Evolutionary conservation across 2,329 filamentous ascomycete genomes (phyloP).

Genomic region (Xylariaceae sp.): DNA sequence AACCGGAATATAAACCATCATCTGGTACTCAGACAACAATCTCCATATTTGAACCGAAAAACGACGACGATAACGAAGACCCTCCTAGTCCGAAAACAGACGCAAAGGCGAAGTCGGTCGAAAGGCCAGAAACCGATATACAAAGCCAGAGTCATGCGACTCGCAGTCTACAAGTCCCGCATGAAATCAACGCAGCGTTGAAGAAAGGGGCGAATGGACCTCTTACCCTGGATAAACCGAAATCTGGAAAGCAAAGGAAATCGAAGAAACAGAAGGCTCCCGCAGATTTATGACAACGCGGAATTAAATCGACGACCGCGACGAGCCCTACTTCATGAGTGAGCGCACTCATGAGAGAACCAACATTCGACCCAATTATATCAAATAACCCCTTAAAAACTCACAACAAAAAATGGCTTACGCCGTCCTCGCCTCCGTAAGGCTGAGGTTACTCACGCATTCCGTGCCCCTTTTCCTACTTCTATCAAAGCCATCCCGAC

Average conservation of each 20-base stretch:
- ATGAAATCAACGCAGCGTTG: constrained; percentile 34
- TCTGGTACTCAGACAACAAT: constrained; percentile 33
- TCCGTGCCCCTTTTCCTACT: background rate
- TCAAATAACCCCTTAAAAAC: no score
- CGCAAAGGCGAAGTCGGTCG: constrained; percentile 43
- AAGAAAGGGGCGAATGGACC: constrained; percentile 55
- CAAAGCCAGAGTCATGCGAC: constrained; percentile 34
- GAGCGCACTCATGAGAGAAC: background rate
- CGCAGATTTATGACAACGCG: constrained; percentile 33
- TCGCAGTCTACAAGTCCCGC: constrained; percentile 39
- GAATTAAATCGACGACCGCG: constrained; percentile 17
- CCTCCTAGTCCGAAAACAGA: constrained; percentile 26
- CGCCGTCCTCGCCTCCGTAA: no score
- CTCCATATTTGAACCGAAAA: constrained; percentile 41
- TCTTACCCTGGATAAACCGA: constrained; percentile 59
- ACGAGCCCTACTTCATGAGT: background rate
- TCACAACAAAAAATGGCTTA: no score
- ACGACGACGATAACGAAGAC: constrained; percentile 37
- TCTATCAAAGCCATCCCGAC: no score
- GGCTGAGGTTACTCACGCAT: background rate
- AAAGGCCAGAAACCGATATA: constrained; percentile 47
- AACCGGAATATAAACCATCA: constrained; percentile 32
- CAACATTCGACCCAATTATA: background rate
- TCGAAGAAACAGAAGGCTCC: constrained; percentile 20
- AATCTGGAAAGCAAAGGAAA: constrained; percentile 38